Evolutionary conservation across 805 yeast genomes (phyloP).

Genomic region (Blastobotrys parvus): DNA sequence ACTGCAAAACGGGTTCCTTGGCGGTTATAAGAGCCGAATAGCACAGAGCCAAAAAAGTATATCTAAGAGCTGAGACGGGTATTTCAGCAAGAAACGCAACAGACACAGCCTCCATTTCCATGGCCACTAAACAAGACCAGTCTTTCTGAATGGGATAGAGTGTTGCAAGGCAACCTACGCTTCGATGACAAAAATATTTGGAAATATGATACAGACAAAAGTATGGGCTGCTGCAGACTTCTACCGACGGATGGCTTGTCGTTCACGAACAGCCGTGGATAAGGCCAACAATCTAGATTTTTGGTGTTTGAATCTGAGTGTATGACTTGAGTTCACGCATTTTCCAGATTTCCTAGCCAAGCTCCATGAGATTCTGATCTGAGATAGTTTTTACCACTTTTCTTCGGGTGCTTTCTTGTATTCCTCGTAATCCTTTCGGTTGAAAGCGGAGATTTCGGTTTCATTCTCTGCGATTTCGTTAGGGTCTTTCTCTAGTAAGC

Average conservation of each 20-base stretch:
- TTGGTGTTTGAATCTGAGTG: not conserved
- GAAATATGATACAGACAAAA: slow-evolving; percentile 1
- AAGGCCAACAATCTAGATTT: not conserved
- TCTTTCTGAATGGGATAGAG: not conserved
- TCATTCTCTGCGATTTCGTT: slow-evolving; percentile 51
- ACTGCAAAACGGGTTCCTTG: not conserved
- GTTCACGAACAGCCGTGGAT: not conserved
- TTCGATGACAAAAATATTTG: not conserved
- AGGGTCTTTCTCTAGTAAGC: slow-evolving; percentile 16
- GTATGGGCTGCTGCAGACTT: slow-evolving; percentile 1
- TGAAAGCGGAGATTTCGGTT: slow-evolving; percentile 83
- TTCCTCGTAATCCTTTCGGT: slow-evolving; percentile 51
- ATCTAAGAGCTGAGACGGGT: slow-evolving; percentile 1
- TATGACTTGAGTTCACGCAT: not conserved
- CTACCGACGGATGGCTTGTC: not conserved
- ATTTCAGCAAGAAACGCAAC: not conserved
- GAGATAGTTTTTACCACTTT: slow-evolving; percentile 52
- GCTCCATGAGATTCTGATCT: not conserved
- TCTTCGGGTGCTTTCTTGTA: slow-evolving; percentile 82
- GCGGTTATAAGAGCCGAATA: not conserved
- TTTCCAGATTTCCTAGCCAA: not conserved
- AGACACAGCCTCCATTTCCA: not conserved
- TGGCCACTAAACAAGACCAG: no score
- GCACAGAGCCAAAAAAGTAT: not conserved
- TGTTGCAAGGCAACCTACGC: not conserved